A percentile compares a stretch with the other conserved stretches of the same genome.
Conservation (phyloP, 768 basidiomycete species). For the Austroboletus eburneus region DNA sequence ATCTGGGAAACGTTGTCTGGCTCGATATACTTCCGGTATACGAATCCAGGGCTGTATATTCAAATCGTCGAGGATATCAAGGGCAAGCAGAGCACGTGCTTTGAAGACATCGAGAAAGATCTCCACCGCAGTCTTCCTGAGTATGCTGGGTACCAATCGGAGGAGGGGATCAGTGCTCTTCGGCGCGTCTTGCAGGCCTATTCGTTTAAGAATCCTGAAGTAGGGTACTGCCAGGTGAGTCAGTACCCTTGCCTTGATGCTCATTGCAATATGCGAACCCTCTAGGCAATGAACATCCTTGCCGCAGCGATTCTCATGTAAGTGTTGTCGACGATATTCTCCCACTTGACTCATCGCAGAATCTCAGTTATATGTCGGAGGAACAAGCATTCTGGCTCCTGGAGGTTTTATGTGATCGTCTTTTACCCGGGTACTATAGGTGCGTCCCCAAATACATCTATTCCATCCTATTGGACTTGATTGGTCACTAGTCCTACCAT, state of each 20-base stretch:
- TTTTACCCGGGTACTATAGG: constrained; percentile 98
- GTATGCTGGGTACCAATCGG: constrained; percentile 91
- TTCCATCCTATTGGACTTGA: not conserved
- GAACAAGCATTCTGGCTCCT: constrained; percentile 98
- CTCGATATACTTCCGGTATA: constrained; percentile 84
- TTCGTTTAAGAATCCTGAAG: constrained; percentile 89
- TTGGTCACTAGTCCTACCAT: constrained; percentile 74
- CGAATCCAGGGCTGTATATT: constrained; percentile 80
- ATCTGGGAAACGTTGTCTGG: constrained; percentile 98
- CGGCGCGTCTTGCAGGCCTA: constrained; percentile 92
- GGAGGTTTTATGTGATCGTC: constrained; percentile 89
- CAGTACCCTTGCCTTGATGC: not conserved
- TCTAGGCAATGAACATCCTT: constrained; percentile 94
- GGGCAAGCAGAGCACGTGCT: constrained; percentile 79
- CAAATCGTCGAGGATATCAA: constrained; percentile 69
- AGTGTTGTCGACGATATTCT: constrained; percentile 18
- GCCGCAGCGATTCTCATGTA: constrained; percentile 94
- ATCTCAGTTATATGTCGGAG: constrained; percentile 90
- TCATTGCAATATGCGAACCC: not conserved
- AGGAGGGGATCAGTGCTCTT: constrained; percentile 80
- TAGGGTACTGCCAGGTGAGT: constrained; percentile 89
- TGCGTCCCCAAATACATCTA: constrained; percentile 30
- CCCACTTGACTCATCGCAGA: constrained; percentile 5
- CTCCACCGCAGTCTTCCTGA: constrained; percentile 94
- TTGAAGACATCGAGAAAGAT: constrained; percentile 99